Conservation (phyloP, 352 stramenopile species). For the Elongisporangium undulatum region DNA sequence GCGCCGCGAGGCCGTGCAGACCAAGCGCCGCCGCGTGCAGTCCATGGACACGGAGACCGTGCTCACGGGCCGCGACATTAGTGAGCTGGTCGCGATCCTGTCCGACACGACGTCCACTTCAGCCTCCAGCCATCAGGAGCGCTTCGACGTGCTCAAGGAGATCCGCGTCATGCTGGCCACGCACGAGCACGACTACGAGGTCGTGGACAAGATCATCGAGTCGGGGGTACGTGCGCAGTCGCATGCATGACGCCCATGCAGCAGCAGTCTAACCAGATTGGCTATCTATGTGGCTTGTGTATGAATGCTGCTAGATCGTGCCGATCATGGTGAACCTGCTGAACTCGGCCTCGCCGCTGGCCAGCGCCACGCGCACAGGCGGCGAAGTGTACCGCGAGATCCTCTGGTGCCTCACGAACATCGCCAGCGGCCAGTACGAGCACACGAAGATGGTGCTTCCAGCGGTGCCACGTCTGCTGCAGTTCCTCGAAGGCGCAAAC, state of each 20-base stretch:
- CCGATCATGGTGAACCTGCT: slow-evolving; percentile 64
- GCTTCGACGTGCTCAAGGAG: slow-evolving; percentile 67
- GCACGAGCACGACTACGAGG: slow-evolving; percentile 62
- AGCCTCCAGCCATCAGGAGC: slow-evolving; percentile 41
- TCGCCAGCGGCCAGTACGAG: slow-evolving; percentile 78
- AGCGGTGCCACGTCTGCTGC: slow-evolving; percentile 61
- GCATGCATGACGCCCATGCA: not conserved
- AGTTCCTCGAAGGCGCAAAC: slow-evolving; percentile 64
- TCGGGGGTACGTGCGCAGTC: slow-evolving; percentile 40
- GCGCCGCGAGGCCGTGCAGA: slow-evolving; percentile 50
- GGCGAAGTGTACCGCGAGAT: slow-evolving; percentile 77
- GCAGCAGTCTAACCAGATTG: not conserved
- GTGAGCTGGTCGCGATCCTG: slow-evolving; percentile 45
- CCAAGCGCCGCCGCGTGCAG: slow-evolving; percentile 68
- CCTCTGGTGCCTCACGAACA: slow-evolving; percentile 81
- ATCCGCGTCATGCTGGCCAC: slow-evolving; percentile 54
- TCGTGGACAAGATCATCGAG: slow-evolving; percentile 73
- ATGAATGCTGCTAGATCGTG: slow-evolving; percentile 38
- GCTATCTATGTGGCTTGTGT: not conserved
- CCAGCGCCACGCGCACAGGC: slow-evolving; percentile 49
- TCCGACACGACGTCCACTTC: slow-evolving; percentile 31
- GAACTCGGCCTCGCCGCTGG: slow-evolving; percentile 60
- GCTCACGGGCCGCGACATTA: slow-evolving; percentile 49
- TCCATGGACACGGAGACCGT: slow-evolving; percentile 31
- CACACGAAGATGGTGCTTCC: slow-evolving; percentile 81